phyloP scores from a whole-genome alignment of 2,329 filamentous ascomycete species.

The Fusarium dlaminii region DNA sequence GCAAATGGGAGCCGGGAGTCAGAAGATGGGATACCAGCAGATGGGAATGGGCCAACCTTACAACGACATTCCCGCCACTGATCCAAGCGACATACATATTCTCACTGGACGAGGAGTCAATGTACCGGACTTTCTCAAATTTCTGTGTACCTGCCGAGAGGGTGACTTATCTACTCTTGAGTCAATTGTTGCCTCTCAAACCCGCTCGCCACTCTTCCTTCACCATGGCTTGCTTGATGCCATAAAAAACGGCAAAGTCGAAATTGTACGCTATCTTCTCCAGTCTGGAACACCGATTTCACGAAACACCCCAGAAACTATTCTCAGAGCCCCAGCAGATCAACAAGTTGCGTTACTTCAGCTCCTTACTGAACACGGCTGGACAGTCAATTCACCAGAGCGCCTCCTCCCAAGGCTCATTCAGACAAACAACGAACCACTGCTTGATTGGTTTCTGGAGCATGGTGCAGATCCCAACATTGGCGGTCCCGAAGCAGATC shows the following conservation, averaged over 20 bases:
- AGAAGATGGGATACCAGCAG: neutral
- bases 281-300: conserved; percentile 19
- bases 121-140: neutral
- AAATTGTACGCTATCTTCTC: conserved; percentile 10
- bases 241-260: conserved; percentile 19
- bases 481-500: conserved; percentile 12
- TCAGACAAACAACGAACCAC: neutral
- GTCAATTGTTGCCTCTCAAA: neutral
- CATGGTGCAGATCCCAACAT: conserved; percentile 33
- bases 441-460: conserved; percentile 33
- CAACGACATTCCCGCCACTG: neutral
- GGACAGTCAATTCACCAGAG: conserved; percentile 20
- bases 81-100: neutral
- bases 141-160: conserved; percentile 14
- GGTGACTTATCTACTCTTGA: conserved; percentile 2
- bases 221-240: neutral
- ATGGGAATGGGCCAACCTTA: neutral
- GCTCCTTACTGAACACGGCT: conserved; percentile 14
- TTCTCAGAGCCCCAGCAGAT: conserved; percentile 12
- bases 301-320: neutral
- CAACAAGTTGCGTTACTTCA: conserved; percentile 14
- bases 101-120: neutral
- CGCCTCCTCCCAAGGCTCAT: conserved; percentile 16
- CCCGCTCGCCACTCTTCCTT: conserved; percentile 1
- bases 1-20: neutral